Evolutionary conservation across 768 basidiomycete genomes (phyloP), one percentile per base, ranked within the genome.

Genomic region (Suillus subluteus): DNA sequence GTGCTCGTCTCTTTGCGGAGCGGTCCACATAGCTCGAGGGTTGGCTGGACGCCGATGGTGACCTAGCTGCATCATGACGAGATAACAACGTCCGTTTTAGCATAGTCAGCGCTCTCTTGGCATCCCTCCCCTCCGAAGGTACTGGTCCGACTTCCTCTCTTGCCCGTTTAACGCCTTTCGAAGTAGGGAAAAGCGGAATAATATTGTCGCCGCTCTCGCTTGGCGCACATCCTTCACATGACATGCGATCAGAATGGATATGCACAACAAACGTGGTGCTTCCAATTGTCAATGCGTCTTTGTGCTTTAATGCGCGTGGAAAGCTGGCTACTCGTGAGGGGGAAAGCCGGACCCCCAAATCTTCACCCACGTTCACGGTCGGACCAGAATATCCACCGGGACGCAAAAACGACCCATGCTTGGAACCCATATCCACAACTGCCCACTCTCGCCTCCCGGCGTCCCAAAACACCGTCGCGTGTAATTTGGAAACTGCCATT

Each of bases 381-480:
- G 46, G 77, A 73, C 35, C 62, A 48, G 56, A 71, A 63, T 13
- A 55, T 40, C 73, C 67, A 23, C 73, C 69, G 37, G 68, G 64
- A 23, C 74, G 71, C n/a, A 92, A 64, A 74, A 88, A 94, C 0
- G 93, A 94, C 4, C 94, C 94, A 69, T 95, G 94, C 75, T 88
- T 90, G 62, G 91, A 92, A 12, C 91, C 94, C 88, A 91, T 91
- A 74, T 95, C 94, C 12, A 94, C 91, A 38, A 92, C 79, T 3
- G 85, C 83, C 92, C 92, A 95, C 65, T 86, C 84, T 16, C 78
- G 74, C 64, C 85, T 81, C 37, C 76, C 75, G 41, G 79, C 78
- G 73, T 93, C 88, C 89, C 88, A 93, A 73, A 86, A 95, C 1
- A 85, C 80, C 3, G 88, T 91, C 11, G 91, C 89, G 72, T 95